Percentiles rank a stretch among this genome's conserved stretches.
These are phyloP conservation scores for Leccinum longicurvipes DNA, from an alignment of 768 basidiomycete genomes.

Conservation along the genomic window DNA sequence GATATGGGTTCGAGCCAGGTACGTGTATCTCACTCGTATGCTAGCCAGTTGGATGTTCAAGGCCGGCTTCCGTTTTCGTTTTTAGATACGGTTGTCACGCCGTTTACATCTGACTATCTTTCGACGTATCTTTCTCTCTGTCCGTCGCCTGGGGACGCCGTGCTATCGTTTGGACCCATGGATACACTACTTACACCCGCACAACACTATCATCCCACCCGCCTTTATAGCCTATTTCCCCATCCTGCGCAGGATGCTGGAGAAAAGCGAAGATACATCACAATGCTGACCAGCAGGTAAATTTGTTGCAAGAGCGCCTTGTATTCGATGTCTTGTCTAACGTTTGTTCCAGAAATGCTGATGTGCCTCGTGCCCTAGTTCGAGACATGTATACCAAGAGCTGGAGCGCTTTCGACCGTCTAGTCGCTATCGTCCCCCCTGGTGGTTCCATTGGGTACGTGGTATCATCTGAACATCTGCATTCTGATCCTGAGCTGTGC, in stretches of 20 bases:
- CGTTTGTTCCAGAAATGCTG: conserved; percentile 59
- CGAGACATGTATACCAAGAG: conserved; percentile 92
- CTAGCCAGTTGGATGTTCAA: neutral
- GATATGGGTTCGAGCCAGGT: conserved; percentile 81
- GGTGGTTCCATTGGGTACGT: conserved; percentile 84
- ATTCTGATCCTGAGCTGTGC: neutral
- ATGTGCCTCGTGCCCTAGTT: conserved; percentile 79
- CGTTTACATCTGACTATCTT: conserved; percentile 76
- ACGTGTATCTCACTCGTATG: conserved; percentile 2
- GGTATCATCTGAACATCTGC: conserved; percentile 1
- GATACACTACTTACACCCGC: conserved; percentile 75
- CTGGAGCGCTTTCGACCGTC: conserved; percentile 87
- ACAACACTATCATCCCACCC: conserved; percentile 69
- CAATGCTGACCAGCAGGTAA: conserved; percentile 68
- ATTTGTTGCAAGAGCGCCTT: conserved; percentile 3
- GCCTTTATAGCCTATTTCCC: conserved; percentile 70
- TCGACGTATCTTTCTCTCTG: conserved; percentile 75
- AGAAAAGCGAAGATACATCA: conserved; percentile 73
- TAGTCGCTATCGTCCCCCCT: conserved; percentile 87
- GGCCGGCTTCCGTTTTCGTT: neutral
- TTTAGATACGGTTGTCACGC: conserved; percentile 65
- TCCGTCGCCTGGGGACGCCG: conserved; percentile 69
- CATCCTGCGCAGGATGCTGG: conserved; percentile 77
- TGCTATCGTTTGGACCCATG: conserved; percentile 79
- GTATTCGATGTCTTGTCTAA: neutral